Percentiles rank a stretch among this genome's conserved stretches.
Conservation (phyloP, 805 yeast species). For the Schizosaccharomyces lindneri region DNA sequence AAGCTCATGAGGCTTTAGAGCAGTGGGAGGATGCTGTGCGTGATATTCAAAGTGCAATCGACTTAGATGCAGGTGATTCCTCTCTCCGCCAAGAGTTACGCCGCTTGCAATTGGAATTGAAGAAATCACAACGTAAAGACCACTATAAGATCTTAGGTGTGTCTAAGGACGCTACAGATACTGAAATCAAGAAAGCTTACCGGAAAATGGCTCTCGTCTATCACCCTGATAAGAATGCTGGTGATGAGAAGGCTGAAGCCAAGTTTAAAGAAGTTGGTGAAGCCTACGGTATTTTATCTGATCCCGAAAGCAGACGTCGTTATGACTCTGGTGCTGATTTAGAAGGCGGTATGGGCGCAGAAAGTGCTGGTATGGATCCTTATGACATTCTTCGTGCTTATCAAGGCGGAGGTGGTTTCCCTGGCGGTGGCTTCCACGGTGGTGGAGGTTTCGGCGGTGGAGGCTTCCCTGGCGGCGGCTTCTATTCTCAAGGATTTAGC, state of each 20-base stretch:
- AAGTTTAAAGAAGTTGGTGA: slow-evolving; percentile 61
- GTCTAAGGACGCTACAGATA: slow-evolving; percentile 32
- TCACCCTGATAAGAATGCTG: slow-evolving; percentile 72
- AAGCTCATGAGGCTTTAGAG: slow-evolving; percentile 18
- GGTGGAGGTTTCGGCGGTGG: slow-evolving; percentile 8
- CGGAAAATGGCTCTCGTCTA: slow-evolving; percentile 54
- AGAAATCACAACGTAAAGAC: slow-evolving; percentile 20
- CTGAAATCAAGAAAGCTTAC: slow-evolving; percentile 65
- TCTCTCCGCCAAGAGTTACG: slow-evolving; percentile 16
- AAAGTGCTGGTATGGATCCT: slow-evolving; percentile 21
- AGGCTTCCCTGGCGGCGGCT: slow-evolving; percentile 8
- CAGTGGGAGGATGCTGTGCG: slow-evolving; percentile 17
- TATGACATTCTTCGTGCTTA: slow-evolving; percentile 18
- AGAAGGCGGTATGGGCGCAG: slow-evolving; percentile 26
- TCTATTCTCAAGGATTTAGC: slow-evolving; percentile 4
- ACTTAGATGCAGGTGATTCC: slow-evolving; percentile 16
- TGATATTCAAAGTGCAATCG: slow-evolving; percentile 16
- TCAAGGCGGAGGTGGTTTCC: slow-evolving; percentile 7
- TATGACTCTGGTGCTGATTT: slow-evolving; percentile 73
- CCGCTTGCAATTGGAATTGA: slow-evolving; percentile 19
- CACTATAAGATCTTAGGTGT: slow-evolving; percentile 57
- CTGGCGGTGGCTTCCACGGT: slow-evolving; percentile 7
- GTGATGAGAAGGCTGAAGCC: slow-evolving; percentile 51
- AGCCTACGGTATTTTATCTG: slow-evolving; percentile 65
- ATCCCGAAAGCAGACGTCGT: slow-evolving; percentile 62